Conservation (phyloP, 148 eudicot genomes). For the Camellia lanceoleosa region DNA sequence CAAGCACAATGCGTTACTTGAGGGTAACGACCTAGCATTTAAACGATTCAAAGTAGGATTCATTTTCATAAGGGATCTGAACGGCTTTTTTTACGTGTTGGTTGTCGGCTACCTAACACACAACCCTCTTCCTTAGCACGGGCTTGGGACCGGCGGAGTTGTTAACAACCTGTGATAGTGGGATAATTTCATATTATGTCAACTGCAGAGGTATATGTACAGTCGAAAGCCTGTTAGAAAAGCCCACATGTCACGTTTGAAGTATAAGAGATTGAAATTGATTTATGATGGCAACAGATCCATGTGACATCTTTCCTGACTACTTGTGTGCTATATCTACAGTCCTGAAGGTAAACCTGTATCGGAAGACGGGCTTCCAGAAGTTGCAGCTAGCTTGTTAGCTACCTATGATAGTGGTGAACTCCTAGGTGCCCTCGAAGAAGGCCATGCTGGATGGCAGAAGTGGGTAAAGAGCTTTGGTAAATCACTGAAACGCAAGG, state of each 20-base stretch:
- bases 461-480: conserved; percentile 90
- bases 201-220: not conserved
- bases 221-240: not conserved
- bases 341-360: conserved; percentile 78
- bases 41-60: no score
- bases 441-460: conserved; percentile 84
- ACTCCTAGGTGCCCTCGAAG: conserved; percentile 59
- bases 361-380: conserved; percentile 72
- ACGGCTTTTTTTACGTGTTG: no score
- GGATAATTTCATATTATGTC: not conserved
- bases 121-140: no score
- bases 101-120: no score
- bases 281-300: not conserved
- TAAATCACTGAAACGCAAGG: conserved; percentile 90
- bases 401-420: conserved; percentile 83
- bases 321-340: conserved; percentile 12
- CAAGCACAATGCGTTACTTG: no score
- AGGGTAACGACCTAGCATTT: no score
- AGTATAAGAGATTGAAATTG: not conserved
- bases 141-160: no score
- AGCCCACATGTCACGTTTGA: not conserved
- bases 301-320: not conserved
- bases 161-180: no score
- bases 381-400: conserved; percentile 63
- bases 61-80: no score